Conservation (phyloP, 1,139 yeast species). For the Dujonia santamariae region DNA sequence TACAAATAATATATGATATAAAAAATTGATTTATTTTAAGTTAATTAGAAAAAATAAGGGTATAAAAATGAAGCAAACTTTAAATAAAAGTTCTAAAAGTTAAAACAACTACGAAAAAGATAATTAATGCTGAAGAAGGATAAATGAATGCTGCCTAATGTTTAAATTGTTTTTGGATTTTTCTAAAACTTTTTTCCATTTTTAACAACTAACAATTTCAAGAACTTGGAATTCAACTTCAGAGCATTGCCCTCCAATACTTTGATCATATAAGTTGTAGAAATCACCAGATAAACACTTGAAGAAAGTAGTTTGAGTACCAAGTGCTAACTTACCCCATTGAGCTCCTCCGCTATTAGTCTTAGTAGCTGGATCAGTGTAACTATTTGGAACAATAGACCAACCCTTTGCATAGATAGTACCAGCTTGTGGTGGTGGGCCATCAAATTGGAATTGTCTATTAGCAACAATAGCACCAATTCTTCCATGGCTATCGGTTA, state of each 20-base stretch:
- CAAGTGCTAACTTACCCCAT: slow-evolving; percentile 35
- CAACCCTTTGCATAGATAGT: slow-evolving; percentile 40
- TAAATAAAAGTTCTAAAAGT: too few species aligned
- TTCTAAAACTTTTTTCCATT: neutral
- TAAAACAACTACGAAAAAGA: too few species aligned
- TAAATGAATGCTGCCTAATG: too few species aligned
- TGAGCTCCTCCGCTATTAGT: slow-evolving; percentile 13
- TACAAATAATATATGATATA: too few species aligned
- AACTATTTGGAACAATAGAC: slow-evolving; percentile 26
- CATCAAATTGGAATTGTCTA: slow-evolving; percentile 46
- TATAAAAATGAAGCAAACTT: too few species aligned
- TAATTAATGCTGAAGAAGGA: too few species aligned
- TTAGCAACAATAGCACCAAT: slow-evolving; percentile 44
- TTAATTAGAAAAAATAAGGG: too few species aligned
- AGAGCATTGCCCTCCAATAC: slow-evolving; percentile 37
- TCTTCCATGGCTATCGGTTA: slow-evolving; percentile 33
- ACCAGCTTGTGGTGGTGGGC: slow-evolving; percentile 45
- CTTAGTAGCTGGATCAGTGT: slow-evolving; percentile 11
- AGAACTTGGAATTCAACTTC: slow-evolving; percentile 34
- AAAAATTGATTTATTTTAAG: too few species aligned
- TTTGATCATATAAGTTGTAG: slow-evolving; percentile 42
- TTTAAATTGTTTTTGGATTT: neutral
- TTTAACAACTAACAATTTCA: slow-evolving; percentile 29
- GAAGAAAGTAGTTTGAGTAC: slow-evolving; percentile 36
- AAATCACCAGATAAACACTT: slow-evolving; percentile 43